Evolutionary conservation across 23 red algal genomes (phyloP), one percentile per base, ranked within the genome.

Genomic region (Gracilaria domingensis): DNA sequence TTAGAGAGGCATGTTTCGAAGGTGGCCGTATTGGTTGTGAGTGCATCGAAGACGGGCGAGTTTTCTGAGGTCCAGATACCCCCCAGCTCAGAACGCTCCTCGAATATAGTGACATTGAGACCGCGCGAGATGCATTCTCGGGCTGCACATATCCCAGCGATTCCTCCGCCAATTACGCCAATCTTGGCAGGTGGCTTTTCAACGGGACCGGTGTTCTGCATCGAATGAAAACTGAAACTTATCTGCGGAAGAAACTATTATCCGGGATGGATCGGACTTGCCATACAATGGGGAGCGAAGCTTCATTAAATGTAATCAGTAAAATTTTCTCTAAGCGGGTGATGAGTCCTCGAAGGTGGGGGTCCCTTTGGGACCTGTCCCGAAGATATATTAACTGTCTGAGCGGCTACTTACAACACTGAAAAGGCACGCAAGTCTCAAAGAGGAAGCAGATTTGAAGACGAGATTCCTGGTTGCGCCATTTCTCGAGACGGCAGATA

Each of bases 31-130:
- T 86, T 86, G 21, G 66, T 73, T 20, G 83, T 73, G 83, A 86
- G 83, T 24, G 37, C 23, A 73, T 86, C 83, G 83, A 86, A 86
- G 32, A 86, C 20, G 12, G 83, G 83, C 3, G 83, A 47, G 66
- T 86, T 11, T 25, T 86, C 40, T 13, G 21, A 47, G 38, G 62
- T 55, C 83, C 83, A 86, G 25, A 86, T 50, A 2, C 83, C 83
- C 17, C 62, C 83, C 14, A 51, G 53, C 35, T 71, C 30, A 9
- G 62, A 44, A 5, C 83, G 57, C 40, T 28, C 37, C 3, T 86
- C 83, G 64, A 72, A 86, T 21, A 86, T 8, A 0, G 83, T 86
- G 64, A 73, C 49, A 32, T 72, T 39, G 21, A 86, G 50, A 17
- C 83, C 83, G 20, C 35, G 24, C 8, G 7, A n/a, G 24, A 72